Percentiles rank a stretch among this genome's conserved stretches.
Evolutionary conservation across 2,329 filamentous ascomycete genomes (phyloP).

Genomic region (Apiospora malaysiana): DNA sequence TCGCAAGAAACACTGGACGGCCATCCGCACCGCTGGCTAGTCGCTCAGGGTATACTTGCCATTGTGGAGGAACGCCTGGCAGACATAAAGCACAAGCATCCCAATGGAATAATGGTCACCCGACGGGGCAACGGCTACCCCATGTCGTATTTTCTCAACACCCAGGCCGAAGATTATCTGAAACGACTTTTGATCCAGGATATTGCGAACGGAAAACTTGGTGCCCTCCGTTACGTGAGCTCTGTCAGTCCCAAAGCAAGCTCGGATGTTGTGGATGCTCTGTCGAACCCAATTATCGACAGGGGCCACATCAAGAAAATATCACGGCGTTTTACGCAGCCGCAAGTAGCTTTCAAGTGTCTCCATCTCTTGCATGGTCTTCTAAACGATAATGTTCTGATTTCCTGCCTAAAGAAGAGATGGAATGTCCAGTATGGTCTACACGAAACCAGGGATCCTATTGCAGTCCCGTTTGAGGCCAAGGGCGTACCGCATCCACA

Average conservation of each 20-base stretch:
- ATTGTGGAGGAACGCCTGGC: slow-evolving; percentile 46
- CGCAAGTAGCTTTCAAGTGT: slow-evolving; percentile 36
- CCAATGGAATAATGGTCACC: slow-evolving; percentile 53
- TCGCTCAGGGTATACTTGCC: slow-evolving; percentile 47
- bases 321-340: slow-evolving; percentile 38
- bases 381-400: slow-evolving; percentile 63
- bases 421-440: slow-evolving; percentile 73
- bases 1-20: slow-evolving; percentile 55
- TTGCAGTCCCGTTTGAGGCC: slow-evolving; percentile 71
- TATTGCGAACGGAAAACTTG: neutral
- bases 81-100: neutral
- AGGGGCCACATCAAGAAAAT: slow-evolving; percentile 29
- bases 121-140: slow-evolving; percentile 25
- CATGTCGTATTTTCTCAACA: slow-evolving; percentile 53
- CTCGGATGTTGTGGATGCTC: slow-evolving; percentile 27
- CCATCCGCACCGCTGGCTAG: slow-evolving; percentile 57
- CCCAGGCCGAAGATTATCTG: slow-evolving; percentile 48
- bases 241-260: slow-evolving; percentile 34
- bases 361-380: slow-evolving; percentile 68
- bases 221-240: neutral
- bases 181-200: neutral
- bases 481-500: slow-evolving; percentile 68
- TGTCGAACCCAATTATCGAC: slow-evolving; percentile 34
- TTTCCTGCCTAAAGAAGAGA: slow-evolving; percentile 63
- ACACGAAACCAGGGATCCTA: slow-evolving; percentile 43